These are phyloP conservation scores for Daldinia vernicosa DNA, from an alignment of 495 filamentous ascomycete species.

Conservation along the genomic window DNA sequence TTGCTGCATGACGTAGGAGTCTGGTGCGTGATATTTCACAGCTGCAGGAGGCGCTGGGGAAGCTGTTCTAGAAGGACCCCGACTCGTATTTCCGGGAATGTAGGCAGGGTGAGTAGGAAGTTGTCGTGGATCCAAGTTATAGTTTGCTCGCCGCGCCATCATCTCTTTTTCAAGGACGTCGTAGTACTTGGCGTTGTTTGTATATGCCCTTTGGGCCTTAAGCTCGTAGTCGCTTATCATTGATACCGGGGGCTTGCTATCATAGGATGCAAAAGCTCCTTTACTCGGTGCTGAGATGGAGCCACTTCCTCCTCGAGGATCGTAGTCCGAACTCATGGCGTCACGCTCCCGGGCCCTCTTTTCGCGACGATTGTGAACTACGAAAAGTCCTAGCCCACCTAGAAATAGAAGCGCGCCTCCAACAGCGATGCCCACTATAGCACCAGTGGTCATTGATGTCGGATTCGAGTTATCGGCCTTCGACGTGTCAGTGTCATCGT, in stretches of 20 bases:
- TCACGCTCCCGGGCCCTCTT: constrained; percentile 33
- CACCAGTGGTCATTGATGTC: constrained; percentile 50
- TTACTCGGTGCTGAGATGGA: constrained; percentile 33
- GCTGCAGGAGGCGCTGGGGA: constrained; percentile 32
- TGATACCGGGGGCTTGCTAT: constrained; percentile 48
- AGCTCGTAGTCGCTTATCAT: constrained; percentile 35
- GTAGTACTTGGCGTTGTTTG: constrained; percentile 46
- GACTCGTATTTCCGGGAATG: constrained; percentile 50
- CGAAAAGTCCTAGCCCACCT: constrained; percentile 49
- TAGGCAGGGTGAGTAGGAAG: constrained; percentile 62
- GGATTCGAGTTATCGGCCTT: not conserved
- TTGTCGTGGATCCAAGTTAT: constrained; percentile 25
- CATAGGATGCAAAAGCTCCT: constrained; percentile 25
- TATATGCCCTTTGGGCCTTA: constrained; percentile 35
- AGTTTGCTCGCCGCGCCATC: not conserved
- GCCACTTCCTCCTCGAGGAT: constrained; percentile 16
- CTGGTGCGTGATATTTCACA: constrained; percentile 35
- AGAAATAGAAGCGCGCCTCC: constrained; percentile 52
- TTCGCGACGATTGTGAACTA: constrained; percentile 54
- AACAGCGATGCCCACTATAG: constrained; percentile 57
- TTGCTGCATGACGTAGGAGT: constrained; percentile 37
- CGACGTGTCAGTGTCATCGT: constrained; percentile 12
- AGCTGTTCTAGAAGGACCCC: constrained; percentile 36
- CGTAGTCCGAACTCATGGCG: constrained; percentile 17
- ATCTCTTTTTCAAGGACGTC: constrained; percentile 34